phyloP scores from a whole-genome alignment of 2,329 filamentous ascomycete species.

The Immersiporthe knoxdaviesiana region DNA sequence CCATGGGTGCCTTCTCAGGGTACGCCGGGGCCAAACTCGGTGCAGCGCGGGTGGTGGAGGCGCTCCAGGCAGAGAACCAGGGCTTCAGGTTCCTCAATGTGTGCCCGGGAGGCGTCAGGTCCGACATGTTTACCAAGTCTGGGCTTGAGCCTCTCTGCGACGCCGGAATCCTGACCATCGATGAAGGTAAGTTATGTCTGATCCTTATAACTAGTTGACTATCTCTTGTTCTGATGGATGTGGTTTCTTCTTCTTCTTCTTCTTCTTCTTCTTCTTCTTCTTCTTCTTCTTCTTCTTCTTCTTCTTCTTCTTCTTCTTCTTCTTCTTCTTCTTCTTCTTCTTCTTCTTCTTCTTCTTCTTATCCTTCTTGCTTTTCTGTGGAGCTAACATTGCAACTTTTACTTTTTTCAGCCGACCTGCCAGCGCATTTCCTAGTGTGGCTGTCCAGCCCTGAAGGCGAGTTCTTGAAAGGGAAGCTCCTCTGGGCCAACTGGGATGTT shows the following conservation, averaged over 20 bases:
- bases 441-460: conserved; percentile 38
- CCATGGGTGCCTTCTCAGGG: conserved; percentile 21
- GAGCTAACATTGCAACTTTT: background rate
- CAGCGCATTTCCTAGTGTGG: conserved; percentile 36
- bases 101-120: conserved; percentile 20
- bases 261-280: no score
- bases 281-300: no score
- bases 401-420: conserved; percentile 29
- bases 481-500: conserved; percentile 48
- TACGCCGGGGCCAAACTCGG: conserved; percentile 28
- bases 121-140: conserved; percentile 18
- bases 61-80: conserved; percentile 24
- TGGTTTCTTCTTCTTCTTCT: no score
- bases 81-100: conserved; percentile 17
- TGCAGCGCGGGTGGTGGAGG: conserved; percentile 29
- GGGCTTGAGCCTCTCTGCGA: background rate
- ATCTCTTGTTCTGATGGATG: no score
- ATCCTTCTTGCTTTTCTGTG: background rate
- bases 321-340: no score
- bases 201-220: background rate
- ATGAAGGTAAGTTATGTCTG: conserved; percentile 12
- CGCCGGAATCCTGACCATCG: conserved; percentile 9
- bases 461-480: conserved; percentile 43
- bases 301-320: no score
- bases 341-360: no score